A percentile compares a stretch with the other conserved stretches of the same genome.
These are phyloP conservation scores for Somion occarium DNA, from an alignment of 1,284 basidiomycete species.

Conservation along the genomic window DNA sequence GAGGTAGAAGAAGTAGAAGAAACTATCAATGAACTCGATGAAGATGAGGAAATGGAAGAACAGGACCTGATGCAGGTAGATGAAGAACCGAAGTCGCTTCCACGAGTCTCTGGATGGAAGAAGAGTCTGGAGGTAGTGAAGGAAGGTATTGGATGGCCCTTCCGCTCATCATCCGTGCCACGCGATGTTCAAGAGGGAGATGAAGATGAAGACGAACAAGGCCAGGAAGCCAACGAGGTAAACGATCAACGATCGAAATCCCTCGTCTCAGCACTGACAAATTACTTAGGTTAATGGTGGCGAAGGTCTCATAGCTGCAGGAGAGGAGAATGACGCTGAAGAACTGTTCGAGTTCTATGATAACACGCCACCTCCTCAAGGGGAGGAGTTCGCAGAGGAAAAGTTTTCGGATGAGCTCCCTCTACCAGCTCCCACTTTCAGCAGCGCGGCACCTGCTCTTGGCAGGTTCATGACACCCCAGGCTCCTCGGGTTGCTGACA, in stretches of 20 bases:
- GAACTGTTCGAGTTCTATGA: conserved; percentile 10
- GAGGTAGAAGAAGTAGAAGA: conserved; percentile 23
- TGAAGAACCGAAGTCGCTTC: conserved; percentile 20
- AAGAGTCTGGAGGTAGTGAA: conserved; percentile 31
- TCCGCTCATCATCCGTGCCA: conserved; percentile 27
- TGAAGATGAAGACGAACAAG: conserved; percentile 16
- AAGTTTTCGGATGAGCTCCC: conserved; percentile 11
- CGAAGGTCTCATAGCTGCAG: conserved; percentile 6
- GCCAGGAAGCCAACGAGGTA: conserved; percentile 14
- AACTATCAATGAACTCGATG: conserved; percentile 21
- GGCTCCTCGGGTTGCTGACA: conserved; percentile 12
- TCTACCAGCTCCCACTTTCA: conserved; percentile 6
- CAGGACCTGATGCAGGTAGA: conserved; percentile 29
- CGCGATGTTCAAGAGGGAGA: conserved; percentile 15
- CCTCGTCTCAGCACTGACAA: conserved; percentile 3
- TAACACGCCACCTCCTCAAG: neutral
- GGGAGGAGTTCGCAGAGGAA: conserved; percentile 11
- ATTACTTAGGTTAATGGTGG: conserved; percentile 3
- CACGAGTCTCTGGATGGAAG: conserved; percentile 32
- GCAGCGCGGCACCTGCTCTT: conserved; percentile 14
- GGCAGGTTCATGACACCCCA: conserved; percentile 57
- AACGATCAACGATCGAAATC: conserved; percentile 16
- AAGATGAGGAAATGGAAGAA: conserved; percentile 26
- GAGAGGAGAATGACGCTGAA: conserved; percentile 6
- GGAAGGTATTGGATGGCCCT: conserved; percentile 28